phyloP scores from a whole-genome alignment of 768 basidiomycete genomes.

The Mycena polygramma region DNA sequence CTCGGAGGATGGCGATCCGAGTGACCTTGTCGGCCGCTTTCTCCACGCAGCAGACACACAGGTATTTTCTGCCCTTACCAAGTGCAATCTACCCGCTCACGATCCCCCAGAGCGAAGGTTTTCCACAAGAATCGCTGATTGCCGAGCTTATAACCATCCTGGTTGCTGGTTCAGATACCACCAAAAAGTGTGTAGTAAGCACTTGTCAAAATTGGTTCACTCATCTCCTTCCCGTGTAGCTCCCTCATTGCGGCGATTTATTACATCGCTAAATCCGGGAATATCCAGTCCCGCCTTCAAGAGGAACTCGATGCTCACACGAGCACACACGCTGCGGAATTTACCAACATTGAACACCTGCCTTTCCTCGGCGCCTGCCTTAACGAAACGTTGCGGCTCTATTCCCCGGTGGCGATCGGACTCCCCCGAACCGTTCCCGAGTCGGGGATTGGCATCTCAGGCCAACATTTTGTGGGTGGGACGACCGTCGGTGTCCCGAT shows the following conservation, averaged over 20 bases:
- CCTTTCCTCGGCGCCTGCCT: constrained; percentile 73
- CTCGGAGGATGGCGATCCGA: constrained; percentile 60
- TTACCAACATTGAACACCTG: constrained; percentile 64
- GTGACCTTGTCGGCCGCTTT: constrained; percentile 28
- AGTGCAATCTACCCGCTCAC: not conserved
- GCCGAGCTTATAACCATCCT: constrained; percentile 75
- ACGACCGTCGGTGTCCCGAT: constrained; percentile 69
- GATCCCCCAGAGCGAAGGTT: constrained; percentile 6
- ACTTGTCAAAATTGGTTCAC: not conserved
- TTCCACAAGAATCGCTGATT: constrained; percentile 62
- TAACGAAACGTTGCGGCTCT: constrained; percentile 72
- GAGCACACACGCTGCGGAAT: constrained; percentile 55
- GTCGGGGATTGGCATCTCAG: constrained; percentile 59
- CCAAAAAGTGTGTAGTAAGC: constrained; percentile 65
- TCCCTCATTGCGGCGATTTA: constrained; percentile 78
- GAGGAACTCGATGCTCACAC: constrained; percentile 72
- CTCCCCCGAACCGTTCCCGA: constrained; percentile 69
- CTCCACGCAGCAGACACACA: constrained; percentile 10
- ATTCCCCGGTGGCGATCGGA: constrained; percentile 73
- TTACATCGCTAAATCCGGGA: constrained; percentile 65
- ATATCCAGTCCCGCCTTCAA: constrained; percentile 66
- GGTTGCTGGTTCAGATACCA: constrained; percentile 78
- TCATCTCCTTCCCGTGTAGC: constrained; percentile 46
- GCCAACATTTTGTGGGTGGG: constrained; percentile 62
- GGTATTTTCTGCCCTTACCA: constrained; percentile 5